These are phyloP conservation scores for Aspergillus quadricinctus DNA, from an alignment of 2,329 filamentous ascomycete species.

Conservation along the genomic window DNA sequence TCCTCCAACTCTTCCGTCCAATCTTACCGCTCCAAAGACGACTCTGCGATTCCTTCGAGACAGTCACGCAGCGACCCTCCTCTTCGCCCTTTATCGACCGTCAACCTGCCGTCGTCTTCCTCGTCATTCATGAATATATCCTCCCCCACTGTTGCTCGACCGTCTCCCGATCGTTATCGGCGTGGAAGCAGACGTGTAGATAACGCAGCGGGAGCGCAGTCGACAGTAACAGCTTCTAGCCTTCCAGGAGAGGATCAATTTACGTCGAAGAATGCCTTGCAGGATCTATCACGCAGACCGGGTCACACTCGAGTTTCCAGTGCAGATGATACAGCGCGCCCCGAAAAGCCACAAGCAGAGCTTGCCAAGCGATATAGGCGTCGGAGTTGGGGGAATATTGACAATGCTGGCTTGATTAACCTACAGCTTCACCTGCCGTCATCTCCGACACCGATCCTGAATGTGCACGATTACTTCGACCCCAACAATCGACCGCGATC, in stretches of 20 bases:
- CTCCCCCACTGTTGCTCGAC: slow-evolving; percentile 56
- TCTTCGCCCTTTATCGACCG: slow-evolving; percentile 43
- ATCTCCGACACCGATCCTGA: slow-evolving; percentile 26
- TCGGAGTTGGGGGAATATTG: slow-evolving; percentile 72
- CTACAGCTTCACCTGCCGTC: slow-evolving; percentile 32
- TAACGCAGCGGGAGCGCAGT: slow-evolving; percentile 27
- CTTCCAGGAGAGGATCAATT: slow-evolving; percentile 14
- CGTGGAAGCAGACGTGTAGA: slow-evolving; percentile 59
- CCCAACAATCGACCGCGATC: slow-evolving; percentile 29
- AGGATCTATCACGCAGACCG: slow-evolving; percentile 36
- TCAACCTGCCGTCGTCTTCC: slow-evolving; percentile 48
- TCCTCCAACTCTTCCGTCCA: slow-evolving; percentile 47
- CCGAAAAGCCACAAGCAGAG: slow-evolving; percentile 53
- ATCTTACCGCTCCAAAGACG: slow-evolving; percentile 46
- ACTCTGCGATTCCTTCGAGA: slow-evolving; percentile 42
- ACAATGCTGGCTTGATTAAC: slow-evolving; percentile 38
- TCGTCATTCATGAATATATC: slow-evolving; percentile 50
- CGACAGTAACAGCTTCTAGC: slow-evolving; percentile 4
- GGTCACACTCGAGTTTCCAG: slow-evolving; percentile 57
- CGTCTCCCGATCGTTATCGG: slow-evolving; percentile 79
- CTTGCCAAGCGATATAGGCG: slow-evolving; percentile 72
- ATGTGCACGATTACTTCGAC: slow-evolving; percentile 34
- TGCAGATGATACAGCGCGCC: slow-evolving; percentile 66
- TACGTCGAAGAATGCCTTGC: slow-evolving; percentile 24
- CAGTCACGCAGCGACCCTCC: slow-evolving; percentile 33